Evolutionary conservation across 148 eudicot genomes (phyloP).

Genomic region (Oxyria digyna): DNA sequence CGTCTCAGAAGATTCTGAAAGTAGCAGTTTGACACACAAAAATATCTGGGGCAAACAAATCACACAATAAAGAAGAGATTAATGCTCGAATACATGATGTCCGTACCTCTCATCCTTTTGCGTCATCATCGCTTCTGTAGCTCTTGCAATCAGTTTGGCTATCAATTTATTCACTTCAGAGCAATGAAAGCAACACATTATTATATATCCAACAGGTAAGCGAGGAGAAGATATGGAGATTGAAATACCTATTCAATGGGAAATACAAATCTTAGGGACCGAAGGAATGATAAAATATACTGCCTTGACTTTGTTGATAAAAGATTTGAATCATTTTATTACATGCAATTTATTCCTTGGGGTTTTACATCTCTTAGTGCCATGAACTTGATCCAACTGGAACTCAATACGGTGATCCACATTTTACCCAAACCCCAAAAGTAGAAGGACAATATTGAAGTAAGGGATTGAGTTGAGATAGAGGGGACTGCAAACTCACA

Average conservation of each 20-base stretch:
- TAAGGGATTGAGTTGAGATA: background rate
- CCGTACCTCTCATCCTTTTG: conserved; percentile 88
- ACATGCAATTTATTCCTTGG: background rate
- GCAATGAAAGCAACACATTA: background rate
- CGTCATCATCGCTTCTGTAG: conserved; percentile 88
- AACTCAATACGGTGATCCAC: background rate
- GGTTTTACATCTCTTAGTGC: background rate
- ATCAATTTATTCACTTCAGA: conserved; percentile 88
- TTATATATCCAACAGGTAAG: background rate
- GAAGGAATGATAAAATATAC: background rate
- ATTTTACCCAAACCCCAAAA: background rate
- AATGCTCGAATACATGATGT: background rate
- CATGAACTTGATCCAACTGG: background rate
- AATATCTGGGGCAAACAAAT: background rate
- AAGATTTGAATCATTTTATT: background rate
- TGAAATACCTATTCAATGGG: background rate
- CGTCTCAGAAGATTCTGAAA: background rate
- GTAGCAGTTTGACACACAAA: background rate
- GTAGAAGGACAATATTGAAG: background rate
- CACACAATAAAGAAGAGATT: background rate
- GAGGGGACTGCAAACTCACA: background rate
- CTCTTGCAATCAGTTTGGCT: conserved; percentile 65
- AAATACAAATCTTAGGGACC: background rate
- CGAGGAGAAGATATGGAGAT: background rate
- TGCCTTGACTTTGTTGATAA: background rate